Conservation (phyloP, 768 basidiomycete species). For the Boletellus ananas region DNA sequence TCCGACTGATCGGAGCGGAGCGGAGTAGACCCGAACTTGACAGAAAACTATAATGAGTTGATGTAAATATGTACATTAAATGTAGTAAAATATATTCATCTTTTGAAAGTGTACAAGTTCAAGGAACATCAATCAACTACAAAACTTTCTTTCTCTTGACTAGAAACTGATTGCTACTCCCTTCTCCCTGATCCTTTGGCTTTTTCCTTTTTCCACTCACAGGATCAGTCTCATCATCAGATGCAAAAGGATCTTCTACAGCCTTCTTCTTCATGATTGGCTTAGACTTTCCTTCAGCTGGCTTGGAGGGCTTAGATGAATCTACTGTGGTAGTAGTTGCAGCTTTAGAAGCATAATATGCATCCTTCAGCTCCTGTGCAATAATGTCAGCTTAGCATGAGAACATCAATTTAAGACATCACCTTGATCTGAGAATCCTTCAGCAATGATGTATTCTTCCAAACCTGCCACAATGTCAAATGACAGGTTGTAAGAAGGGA, state of each 20-base stretch:
- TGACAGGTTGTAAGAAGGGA: not conserved
- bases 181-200: slow-evolving; percentile 30
- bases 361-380: slow-evolving; percentile 57
- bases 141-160: slow-evolving; percentile 37
- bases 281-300: slow-evolving; percentile 34
- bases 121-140: not conserved
- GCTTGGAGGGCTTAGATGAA: slow-evolving; percentile 17
- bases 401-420: not conserved
- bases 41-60: no score
- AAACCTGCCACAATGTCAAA: slow-evolving; percentile 42
- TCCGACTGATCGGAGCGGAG: no score
- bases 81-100: no score
- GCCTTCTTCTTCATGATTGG: slow-evolving; percentile 45
- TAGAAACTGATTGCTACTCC: slow-evolving; percentile 24
- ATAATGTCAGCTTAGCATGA: not conserved
- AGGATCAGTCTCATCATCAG: slow-evolving; percentile 47
- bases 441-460: slow-evolving; percentile 62
- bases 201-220: slow-evolving; percentile 8
- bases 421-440: slow-evolving; percentile 64
- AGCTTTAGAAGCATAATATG: slow-evolving; percentile 43
- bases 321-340: slow-evolving; percentile 16
- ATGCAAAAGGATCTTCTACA: slow-evolving; percentile 50
- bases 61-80: no score
- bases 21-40: no score
- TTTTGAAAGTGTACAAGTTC: no score